Evolutionary conservation across 257 asterid species (phyloP).

Genomic region (Primulina tabacum): DNA sequence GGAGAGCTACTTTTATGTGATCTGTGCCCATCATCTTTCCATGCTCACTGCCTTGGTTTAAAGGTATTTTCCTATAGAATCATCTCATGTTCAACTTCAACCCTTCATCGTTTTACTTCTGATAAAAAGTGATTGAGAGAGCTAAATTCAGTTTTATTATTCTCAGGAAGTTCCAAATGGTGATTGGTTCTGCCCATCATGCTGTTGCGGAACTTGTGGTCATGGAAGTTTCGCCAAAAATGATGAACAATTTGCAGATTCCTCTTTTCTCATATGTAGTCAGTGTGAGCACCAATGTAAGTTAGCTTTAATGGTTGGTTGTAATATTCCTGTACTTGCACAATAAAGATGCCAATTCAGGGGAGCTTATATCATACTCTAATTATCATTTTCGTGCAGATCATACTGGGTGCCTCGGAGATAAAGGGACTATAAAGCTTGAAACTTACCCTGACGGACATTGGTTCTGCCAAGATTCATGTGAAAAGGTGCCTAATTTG

Average conservation of each 20-base stretch:
- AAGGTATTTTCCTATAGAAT: constrained; percentile 44
- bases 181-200: constrained; percentile 95
- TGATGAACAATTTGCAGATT: constrained; percentile 28
- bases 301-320: constrained; percentile 27
- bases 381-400: constrained; percentile 41
- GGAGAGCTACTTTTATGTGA: constrained; percentile 85
- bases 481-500: constrained; percentile 56
- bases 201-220: constrained; percentile 83
- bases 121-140: constrained; percentile 6
- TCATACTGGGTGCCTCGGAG: constrained; percentile 63
- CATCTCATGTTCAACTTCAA: constrained; percentile 10
- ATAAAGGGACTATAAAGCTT: constrained; percentile 31
- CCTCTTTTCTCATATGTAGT: constrained; percentile 41
- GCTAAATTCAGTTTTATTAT: constrained; percentile 23
- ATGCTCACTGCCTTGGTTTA: constrained; percentile 73
- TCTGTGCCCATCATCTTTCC: constrained; percentile 88
- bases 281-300: constrained; percentile 83
- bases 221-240: constrained; percentile 28
- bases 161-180: constrained; percentile 81
- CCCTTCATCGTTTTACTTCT: constrained; percentile 5
- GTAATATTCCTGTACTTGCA: constrained; percentile 18
- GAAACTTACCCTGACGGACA: constrained; percentile 33
- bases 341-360: constrained; percentile 4
- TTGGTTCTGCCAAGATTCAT: constrained; percentile 71
- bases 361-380: constrained; percentile 15